Percentiles rank a stretch among this genome's conserved stretches.
Evolutionary conservation across 179 eudicot genomes (phyloP).

Genomic region (Silene noctiflora): DNA sequence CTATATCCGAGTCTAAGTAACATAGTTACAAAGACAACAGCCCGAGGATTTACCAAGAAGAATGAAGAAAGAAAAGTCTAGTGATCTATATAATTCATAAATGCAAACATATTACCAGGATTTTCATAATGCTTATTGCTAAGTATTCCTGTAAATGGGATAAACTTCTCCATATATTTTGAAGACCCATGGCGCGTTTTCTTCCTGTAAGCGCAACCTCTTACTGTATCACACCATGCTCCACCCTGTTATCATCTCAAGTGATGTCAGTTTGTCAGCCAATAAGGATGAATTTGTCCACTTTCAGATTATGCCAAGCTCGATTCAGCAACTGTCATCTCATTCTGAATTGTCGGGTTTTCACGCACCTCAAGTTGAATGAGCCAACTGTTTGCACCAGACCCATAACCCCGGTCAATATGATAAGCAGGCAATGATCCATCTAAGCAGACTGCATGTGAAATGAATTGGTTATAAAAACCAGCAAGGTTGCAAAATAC

Average conservation of each 20-base stretch:
- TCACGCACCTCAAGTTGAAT: conserved; percentile 42
- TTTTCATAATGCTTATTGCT: conserved; percentile 78
- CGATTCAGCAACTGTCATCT: conserved; percentile 5
- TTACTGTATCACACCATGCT: conserved; percentile 86
- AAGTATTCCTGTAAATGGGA: conserved; percentile 73
- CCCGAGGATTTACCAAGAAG: too few species aligned
- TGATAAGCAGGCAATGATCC: conserved; percentile 47
- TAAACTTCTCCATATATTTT: conserved; percentile 57
- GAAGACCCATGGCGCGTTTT: conserved; percentile 84
- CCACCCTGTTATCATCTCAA: conserved; percentile 69
- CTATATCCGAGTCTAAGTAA: too few species aligned
- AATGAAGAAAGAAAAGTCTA: too few species aligned
- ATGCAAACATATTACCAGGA: conserved; percentile 52
- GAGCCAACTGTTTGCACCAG: conserved; percentile 47
- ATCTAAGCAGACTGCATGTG: conserved; percentile 40
- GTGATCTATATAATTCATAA: too few species aligned
- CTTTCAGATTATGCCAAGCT: neutral
- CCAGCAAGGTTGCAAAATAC: too few species aligned
- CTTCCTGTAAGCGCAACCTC: conserved; percentile 74
- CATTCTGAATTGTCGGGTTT: conserved; percentile 20
- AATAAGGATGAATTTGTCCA: conserved; percentile 15
- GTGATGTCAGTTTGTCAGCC: conserved; percentile 23
- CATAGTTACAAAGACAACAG: too few species aligned
- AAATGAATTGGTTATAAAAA: neutral
- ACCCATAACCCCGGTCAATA: conserved; percentile 42